A percentile compares a stretch with the other conserved stretches of the same genome.
phyloP scores from a whole-genome alignment of 768 basidiomycete species.

The Coprinopsis cinerea region DNA sequence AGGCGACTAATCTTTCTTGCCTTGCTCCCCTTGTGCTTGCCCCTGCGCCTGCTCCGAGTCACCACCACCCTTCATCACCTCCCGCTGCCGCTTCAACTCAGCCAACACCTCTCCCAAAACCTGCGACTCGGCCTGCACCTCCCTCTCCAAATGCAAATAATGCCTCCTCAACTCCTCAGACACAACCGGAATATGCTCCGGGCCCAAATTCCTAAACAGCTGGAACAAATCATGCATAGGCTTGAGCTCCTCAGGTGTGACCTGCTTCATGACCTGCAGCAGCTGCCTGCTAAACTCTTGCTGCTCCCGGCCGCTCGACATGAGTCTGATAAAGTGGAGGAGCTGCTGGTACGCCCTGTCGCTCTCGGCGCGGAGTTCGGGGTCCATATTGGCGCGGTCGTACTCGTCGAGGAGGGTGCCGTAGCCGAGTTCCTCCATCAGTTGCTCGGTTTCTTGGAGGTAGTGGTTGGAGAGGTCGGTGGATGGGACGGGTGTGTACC shows the following conservation, averaged over 20 bases:
- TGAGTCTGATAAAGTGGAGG: not conserved
- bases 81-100: not conserved
- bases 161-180: conserved; percentile 1
- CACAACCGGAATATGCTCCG: not conserved
- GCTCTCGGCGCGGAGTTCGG: conserved; percentile 2
- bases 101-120: conserved; percentile 3
- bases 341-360: conserved; percentile 3
- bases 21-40: too few species aligned
- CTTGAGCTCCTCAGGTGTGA: conserved; percentile 7
- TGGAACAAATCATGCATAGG: conserved; percentile 6
- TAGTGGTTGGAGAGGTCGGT: conserved; percentile 7
- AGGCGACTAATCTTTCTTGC: too few species aligned
- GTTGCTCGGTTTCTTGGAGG: conserved; percentile 1
- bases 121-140: conserved; percentile 7
- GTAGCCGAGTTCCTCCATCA: not conserved
- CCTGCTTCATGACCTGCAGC: not conserved
- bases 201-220: not conserved
- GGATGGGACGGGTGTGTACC: conserved; percentile 23
- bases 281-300: not conserved
- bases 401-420: not conserved
- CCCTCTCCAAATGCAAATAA: conserved; percentile 5
- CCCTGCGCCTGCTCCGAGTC: not conserved
- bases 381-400: not conserved
- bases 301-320: not conserved
- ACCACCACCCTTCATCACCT: not conserved